phyloP scores from a whole-genome alignment of 305 asterid genomes.

The Nicotiana rustica region DNA sequence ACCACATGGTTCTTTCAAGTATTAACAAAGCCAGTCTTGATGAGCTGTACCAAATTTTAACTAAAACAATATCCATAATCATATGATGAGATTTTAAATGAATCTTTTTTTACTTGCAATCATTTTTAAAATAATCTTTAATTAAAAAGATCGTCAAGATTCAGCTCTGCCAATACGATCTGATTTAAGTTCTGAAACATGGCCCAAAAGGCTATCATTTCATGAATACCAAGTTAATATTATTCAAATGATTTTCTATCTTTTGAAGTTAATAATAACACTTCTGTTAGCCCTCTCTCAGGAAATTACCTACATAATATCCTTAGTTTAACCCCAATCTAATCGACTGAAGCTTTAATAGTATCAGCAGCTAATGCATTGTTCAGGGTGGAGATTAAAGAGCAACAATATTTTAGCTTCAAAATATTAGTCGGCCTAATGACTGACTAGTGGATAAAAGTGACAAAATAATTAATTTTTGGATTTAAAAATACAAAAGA shows the following conservation, averaged over 20 bases:
- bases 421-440: too few relatives aligned
- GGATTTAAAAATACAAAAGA: background rate
- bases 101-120: background rate
- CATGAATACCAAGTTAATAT: conserved; percentile 13
- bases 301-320: conserved; percentile 24
- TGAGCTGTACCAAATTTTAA: background rate
- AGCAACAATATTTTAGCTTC: background rate
- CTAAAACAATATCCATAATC: background rate
- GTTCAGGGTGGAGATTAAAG: background rate
- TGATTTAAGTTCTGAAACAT: background rate
- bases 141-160: background rate
- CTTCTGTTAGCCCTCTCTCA: background rate
- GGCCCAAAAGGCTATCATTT: conserved; percentile 27
- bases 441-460: background rate
- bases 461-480: background rate
- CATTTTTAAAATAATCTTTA: background rate
- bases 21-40: background rate
- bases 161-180: background rate
- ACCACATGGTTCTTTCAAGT: background rate
- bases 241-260: background rate
- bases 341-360: background rate
- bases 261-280: background rate
- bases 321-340: background rate
- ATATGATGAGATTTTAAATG: conserved; percentile 6
- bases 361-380: background rate